These are phyloP conservation scores for Didymellaceae sp. DNA, from an alignment of 2,329 filamentous ascomycete species.

Conservation along the genomic window DNA sequence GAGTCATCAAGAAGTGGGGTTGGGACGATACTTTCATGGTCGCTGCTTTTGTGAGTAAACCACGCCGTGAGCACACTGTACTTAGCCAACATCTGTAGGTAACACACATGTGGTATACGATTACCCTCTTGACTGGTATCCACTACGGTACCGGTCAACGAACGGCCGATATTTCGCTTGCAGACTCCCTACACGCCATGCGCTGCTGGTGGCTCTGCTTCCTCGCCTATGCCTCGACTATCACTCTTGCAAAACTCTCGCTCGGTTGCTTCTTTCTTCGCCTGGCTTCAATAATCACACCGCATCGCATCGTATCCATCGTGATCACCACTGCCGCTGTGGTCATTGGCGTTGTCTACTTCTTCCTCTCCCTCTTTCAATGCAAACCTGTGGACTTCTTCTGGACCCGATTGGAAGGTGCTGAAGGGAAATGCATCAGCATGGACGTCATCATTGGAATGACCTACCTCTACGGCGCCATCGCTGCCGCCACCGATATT, in stretches of 20 bases:
- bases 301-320: conserved; percentile 54
- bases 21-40: conserved; percentile 25
- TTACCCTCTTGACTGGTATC: conserved; percentile 18
- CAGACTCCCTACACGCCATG: conserved; percentile 21
- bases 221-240: conserved; percentile 17
- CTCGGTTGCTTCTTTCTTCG: conserved; percentile 59
- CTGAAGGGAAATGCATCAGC: conserved; percentile 48
- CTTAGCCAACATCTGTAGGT: too few relatives aligned
- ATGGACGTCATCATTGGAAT: conserved; percentile 57
- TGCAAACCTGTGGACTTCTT: conserved; percentile 57
- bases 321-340: conserved; percentile 50
- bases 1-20: conserved; percentile 22
- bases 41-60: conserved; percentile 17
- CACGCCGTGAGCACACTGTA: neutral
- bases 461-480: conserved; percentile 46
- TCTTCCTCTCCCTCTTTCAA: conserved; percentile 58
- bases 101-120: conserved; percentile 21
- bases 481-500: conserved; percentile 21
- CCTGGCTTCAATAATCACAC: conserved; percentile 50
- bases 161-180: conserved; percentile 16
- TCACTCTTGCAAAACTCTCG: conserved; percentile 49
- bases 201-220: conserved; percentile 25
- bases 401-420: conserved; percentile 46
- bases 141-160: conserved; percentile 21
- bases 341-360: conserved; percentile 54